A percentile compares a stretch with the other conserved stretches of the same genome.
phyloP scores from a whole-genome alignment of 2,329 filamentous ascomycete species.

The Nemania sp. region DNA sequence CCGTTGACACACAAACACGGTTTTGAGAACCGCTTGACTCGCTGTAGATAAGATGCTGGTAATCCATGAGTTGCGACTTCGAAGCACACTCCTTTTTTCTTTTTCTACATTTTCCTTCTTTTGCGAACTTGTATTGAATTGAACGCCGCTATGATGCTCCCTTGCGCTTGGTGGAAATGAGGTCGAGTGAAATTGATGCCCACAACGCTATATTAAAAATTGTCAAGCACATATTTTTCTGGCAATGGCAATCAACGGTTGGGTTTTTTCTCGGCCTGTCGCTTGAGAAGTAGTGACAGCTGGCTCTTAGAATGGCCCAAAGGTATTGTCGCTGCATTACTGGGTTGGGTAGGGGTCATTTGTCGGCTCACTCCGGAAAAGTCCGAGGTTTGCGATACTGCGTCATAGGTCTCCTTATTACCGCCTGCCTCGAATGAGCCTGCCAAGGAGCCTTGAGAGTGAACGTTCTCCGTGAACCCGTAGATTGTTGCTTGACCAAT shows the following conservation, averaged over 20 bases:
- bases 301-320: constrained; percentile 65
- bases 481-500: constrained; percentile 51
- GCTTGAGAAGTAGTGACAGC: constrained; percentile 60
- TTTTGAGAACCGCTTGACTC: constrained; percentile 5
- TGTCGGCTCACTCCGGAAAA: constrained; percentile 44
- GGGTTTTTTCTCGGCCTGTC: constrained; percentile 40
- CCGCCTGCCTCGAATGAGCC: background rate
- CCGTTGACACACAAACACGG: constrained; percentile 11
- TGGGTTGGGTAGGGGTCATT: constrained; percentile 57
- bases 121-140: constrained; percentile 15
- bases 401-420: constrained; percentile 20
- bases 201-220: background rate
- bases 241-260: constrained; percentile 30
- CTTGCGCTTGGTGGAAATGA: constrained; percentile 1
- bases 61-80: constrained; percentile 2
- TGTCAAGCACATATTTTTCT: background rate
- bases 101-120: constrained; percentile 22
- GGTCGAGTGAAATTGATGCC: constrained; percentile 7
- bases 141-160: constrained; percentile 3
- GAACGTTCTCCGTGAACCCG: constrained; percentile 43
- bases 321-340: constrained; percentile 49
- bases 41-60: constrained; percentile 9
- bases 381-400: constrained; percentile 26
- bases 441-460: background rate
- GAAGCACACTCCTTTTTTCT: constrained; percentile 6